These are phyloP conservation scores for Podospora anserina DNA, from an alignment of 495 filamentous ascomycete genomes.

Conservation along the genomic window DNA sequence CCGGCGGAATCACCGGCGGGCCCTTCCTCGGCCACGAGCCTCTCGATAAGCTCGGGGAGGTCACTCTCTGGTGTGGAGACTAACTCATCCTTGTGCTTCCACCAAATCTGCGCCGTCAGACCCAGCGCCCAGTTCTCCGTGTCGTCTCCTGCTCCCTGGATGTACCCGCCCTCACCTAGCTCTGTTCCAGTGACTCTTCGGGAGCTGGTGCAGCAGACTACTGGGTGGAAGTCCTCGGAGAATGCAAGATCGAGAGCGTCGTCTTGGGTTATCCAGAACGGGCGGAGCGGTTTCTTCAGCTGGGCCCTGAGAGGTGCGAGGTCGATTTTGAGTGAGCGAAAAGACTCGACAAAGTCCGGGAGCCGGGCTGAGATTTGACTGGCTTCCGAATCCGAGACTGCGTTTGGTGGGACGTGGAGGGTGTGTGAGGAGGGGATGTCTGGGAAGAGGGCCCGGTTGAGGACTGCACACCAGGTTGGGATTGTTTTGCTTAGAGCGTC, in stretches of 20 bases:
- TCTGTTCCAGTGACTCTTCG: constrained; percentile 62
- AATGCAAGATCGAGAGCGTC: constrained; percentile 29
- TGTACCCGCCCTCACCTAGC: constrained; percentile 69
- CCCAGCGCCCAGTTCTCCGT: constrained; percentile 84
- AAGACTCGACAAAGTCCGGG: constrained; percentile 60
- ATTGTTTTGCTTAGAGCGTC: constrained; percentile 92
- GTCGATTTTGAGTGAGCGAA: constrained; percentile 46
- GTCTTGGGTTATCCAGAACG: constrained; percentile 59
- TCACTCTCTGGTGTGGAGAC: constrained; percentile 60
- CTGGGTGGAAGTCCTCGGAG: constrained; percentile 52
- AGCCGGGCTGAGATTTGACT: constrained; percentile 71
- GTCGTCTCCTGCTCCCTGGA: constrained; percentile 93
- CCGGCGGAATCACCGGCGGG: constrained; percentile 20
- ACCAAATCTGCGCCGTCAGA: constrained; percentile 74
- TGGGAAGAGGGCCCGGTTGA: constrained; percentile 79
- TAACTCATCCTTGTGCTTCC: constrained; percentile 59
- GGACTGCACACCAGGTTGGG: constrained; percentile 84
- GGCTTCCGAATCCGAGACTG: constrained; percentile 70
- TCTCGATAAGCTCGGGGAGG: constrained; percentile 59
- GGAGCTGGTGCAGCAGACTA: constrained; percentile 81
- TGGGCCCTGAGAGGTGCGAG: constrained; percentile 30
- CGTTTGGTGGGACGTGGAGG: constrained; percentile 62
- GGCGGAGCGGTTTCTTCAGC: constrained; percentile 58
- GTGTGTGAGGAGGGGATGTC: constrained; percentile 42
- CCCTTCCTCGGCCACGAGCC: constrained; percentile 43